These are phyloP conservation scores for Pterocarpus macrocarpus DNA, from an alignment of 306 rosid genomes.

Conservation along the genomic window DNA sequence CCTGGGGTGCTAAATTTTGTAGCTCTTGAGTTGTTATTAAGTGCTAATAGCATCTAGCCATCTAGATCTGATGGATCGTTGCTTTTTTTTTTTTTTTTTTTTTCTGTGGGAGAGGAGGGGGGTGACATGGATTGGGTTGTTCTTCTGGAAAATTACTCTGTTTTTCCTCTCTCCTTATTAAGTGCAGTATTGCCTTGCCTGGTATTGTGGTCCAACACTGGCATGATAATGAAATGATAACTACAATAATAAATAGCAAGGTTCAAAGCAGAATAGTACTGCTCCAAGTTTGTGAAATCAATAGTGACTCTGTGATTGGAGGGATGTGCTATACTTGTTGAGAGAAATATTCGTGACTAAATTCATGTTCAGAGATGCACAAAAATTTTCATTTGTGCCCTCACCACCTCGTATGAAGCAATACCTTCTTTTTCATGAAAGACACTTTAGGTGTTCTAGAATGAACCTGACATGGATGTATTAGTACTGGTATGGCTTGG, in stretches of 20 bases:
- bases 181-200: too few species aligned
- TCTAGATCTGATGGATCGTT: constrained; percentile 29
- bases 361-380: constrained; percentile 9
- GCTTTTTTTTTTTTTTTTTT: too few species aligned
- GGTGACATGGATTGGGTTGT: not conserved
- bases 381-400: not conserved
- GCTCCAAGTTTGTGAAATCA: constrained; percentile 10
- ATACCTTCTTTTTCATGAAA: not conserved
- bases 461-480: constrained; percentile 5
- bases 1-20: constrained; percentile 3
- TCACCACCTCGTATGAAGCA: constrained; percentile 19
- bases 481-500: constrained; percentile 12
- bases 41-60: constrained; percentile 28
- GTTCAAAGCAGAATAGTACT: constrained; percentile 8
- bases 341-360: constrained; percentile 17
- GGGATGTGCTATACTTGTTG: too few species aligned
- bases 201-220: too few species aligned
- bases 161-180: too few species aligned
- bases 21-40: constrained; percentile 16
- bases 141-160: not conserved
- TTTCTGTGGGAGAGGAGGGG: not conserved
- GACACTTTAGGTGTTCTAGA: not conserved
- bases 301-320: not conserved
- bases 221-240: not conserved
- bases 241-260: not conserved